Conservation (phyloP, 1,139 yeast genomes). For the Torulaspora pretoriensis region DNA sequence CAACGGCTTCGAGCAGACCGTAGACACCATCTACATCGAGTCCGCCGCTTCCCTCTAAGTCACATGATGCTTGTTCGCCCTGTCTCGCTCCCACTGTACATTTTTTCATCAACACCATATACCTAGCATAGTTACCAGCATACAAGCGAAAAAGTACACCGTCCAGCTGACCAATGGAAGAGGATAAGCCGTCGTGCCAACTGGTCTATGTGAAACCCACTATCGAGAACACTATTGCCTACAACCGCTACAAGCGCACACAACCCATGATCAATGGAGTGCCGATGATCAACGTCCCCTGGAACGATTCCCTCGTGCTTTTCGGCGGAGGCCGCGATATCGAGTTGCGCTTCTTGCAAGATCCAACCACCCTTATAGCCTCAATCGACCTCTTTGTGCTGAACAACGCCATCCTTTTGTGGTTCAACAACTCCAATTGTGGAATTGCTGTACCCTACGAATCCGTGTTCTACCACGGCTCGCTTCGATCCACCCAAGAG, state of each 20-base stretch:
- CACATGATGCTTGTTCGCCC: background rate
- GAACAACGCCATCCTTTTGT: conserved; percentile 36
- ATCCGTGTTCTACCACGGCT: conserved; percentile 37
- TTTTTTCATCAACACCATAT: background rate
- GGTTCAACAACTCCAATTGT: conserved; percentile 36
- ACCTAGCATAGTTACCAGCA: conserved; percentile 1
- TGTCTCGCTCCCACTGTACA: background rate
- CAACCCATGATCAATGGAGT: conserved; percentile 30
- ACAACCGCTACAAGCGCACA: conserved; percentile 28
- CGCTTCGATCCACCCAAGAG: conserved; percentile 16
- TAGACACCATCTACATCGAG: conserved; percentile 59
- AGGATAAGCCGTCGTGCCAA: conserved; percentile 19
- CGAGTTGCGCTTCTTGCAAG: conserved; percentile 21
- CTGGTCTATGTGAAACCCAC: conserved; percentile 35
- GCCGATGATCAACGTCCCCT: conserved; percentile 15
- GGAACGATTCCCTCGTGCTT: conserved; percentile 35
- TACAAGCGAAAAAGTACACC: background rate
- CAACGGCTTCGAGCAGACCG: conserved; percentile 72
- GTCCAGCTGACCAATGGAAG: conserved; percentile 5
- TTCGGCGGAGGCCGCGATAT: conserved; percentile 43
- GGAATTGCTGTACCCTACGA: conserved; percentile 39
- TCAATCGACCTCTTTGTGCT: conserved; percentile 39
- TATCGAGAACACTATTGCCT: conserved; percentile 38
- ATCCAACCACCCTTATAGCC: conserved; percentile 15
- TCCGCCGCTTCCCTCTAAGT: conserved; percentile 29